phyloP scores from a whole-genome alignment of 768 basidiomycete genomes.

The Clitopilus passeckerianus region DNA sequence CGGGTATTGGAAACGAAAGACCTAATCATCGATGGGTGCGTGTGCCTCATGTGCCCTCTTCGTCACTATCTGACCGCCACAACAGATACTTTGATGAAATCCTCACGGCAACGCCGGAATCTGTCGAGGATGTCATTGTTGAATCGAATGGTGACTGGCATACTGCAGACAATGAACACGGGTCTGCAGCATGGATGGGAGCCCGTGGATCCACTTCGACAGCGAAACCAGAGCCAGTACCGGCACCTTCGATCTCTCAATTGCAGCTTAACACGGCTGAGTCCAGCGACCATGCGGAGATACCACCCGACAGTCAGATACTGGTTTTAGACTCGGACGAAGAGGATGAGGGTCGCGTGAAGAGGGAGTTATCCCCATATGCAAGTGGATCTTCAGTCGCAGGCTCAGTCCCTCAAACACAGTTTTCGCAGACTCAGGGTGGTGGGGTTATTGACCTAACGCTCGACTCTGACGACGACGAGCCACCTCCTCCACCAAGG shows the following conservation, averaged over 20 bases:
- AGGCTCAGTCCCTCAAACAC: conserved; percentile 18
- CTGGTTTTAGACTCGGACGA: conserved; percentile 73
- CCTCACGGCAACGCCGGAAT: conserved; percentile 68
- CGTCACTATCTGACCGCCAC: not conserved
- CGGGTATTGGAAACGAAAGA: conserved; percentile 72
- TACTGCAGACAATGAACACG: conserved; percentile 82
- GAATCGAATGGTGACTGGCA: conserved; percentile 98
- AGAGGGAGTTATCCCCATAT: conserved; percentile 69
- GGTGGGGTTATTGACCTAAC: conserved; percentile 82
- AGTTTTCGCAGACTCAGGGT: conserved; percentile 10
- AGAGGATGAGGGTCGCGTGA: conserved; percentile 72
- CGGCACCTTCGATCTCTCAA: conserved; percentile 13
- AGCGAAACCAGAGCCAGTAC: conserved; percentile 25
- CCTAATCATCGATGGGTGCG: conserved; percentile 88
- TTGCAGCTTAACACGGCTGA: conserved; percentile 22
- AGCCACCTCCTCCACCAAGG: conserved; percentile 23
- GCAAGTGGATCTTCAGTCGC: conserved; percentile 32
- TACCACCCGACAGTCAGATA: conserved; percentile 38
- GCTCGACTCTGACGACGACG: conserved; percentile 74
- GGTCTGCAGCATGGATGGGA: conserved; percentile 66
- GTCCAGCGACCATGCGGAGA: not conserved
- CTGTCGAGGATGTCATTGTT: conserved; percentile 87
- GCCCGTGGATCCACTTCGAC: conserved; percentile 35
- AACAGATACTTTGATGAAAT: conserved; percentile 85
- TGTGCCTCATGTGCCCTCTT: not conserved